Percentiles rank a stretch among this genome's conserved stretches.
These are phyloP conservation scores for Glaciozyma antarctica DNA, from an alignment of 768 basidiomycete genomes.

Conservation along the genomic window DNA sequence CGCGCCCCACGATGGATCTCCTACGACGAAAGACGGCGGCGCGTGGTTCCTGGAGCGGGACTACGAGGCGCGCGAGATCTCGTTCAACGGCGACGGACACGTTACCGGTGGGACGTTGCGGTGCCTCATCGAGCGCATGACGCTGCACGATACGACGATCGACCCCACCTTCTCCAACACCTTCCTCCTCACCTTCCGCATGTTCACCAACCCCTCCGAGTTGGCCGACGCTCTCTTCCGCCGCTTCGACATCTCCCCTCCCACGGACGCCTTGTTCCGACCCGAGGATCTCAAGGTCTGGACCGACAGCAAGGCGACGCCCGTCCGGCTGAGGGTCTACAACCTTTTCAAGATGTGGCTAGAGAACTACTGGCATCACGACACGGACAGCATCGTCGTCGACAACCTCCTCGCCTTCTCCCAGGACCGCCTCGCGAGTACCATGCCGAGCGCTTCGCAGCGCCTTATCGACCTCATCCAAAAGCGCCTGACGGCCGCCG, in stretches of 20 bases:
- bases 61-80: slow-evolving; percentile 70
- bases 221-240: slow-evolving; percentile 66
- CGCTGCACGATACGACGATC: slow-evolving; percentile 82
- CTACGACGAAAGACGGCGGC: neutral
- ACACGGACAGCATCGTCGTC: slow-evolving; percentile 57
- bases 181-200: slow-evolving; percentile 90
- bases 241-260: slow-evolving; percentile 66
- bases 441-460: slow-evolving; percentile 39
- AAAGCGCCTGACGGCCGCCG: slow-evolving; percentile 22
- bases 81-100: slow-evolving; percentile 79
- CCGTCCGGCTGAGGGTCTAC: slow-evolving; percentile 79
- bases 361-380: slow-evolving; percentile 77
- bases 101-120: slow-evolving; percentile 82
- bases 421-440: slow-evolving; percentile 33
- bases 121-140: slow-evolving; percentile 93
- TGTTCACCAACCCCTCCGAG: slow-evolving; percentile 70
- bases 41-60: slow-evolving; percentile 44
- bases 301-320: slow-evolving; percentile 78
- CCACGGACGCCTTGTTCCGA: slow-evolving; percentile 43
- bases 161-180: slow-evolving; percentile 77
- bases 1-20: neutral
- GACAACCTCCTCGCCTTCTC: slow-evolving; percentile 38
- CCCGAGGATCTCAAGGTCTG: slow-evolving; percentile 60
- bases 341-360: slow-evolving; percentile 93
- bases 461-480: slow-evolving; percentile 39